Evolutionary conservation across 768 basidiomycete species (phyloP).

Genomic region (Fomitopsis serialis): DNA sequence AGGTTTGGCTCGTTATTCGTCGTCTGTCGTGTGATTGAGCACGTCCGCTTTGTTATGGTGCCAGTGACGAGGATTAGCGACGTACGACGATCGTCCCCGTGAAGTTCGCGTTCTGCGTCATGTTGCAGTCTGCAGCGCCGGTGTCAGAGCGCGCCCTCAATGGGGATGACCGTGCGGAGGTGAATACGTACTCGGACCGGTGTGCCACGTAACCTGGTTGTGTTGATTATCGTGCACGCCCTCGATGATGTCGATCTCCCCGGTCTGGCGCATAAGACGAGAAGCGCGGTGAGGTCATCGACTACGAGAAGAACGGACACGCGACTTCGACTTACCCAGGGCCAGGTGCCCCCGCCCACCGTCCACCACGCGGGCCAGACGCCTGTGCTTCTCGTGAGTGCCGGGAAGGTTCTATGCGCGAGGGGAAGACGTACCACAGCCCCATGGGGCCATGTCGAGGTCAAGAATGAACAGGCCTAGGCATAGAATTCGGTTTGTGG

Average conservation of each 20-base stretch:
- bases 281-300: slow-evolving; percentile 6
- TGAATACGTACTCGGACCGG: slow-evolving; percentile 44
- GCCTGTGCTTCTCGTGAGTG: slow-evolving; percentile 31
- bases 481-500: not conserved
- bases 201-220: slow-evolving; percentile 83
- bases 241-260: slow-evolving; percentile 82
- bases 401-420: not conserved
- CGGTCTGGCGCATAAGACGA: slow-evolving; percentile 36
- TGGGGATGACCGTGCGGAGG: not conserved
- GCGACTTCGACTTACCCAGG: slow-evolving; percentile 39
- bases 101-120: slow-evolving; percentile 50
- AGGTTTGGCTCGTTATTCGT: slow-evolving; percentile 46
- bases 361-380: slow-evolving; percentile 88
- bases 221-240: slow-evolving; percentile 82
- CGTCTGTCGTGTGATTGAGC: slow-evolving; percentile 26
- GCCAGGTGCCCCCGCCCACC: slow-evolving; percentile 57
- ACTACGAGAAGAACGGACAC: not conserved
- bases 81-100: slow-evolving; percentile 62
- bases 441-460: slow-evolving; percentile 79
- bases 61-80: slow-evolving; percentile 3
- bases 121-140: slow-evolving; percentile 42
- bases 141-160: slow-evolving; percentile 4
- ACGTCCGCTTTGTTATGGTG: not conserved
- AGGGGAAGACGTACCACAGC: slow-evolving; percentile 57
- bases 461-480: slow-evolving; percentile 75